phyloP scores from a whole-genome alignment of 2,329 filamentous ascomycete genomes.

The Cadophora sp. region DNA sequence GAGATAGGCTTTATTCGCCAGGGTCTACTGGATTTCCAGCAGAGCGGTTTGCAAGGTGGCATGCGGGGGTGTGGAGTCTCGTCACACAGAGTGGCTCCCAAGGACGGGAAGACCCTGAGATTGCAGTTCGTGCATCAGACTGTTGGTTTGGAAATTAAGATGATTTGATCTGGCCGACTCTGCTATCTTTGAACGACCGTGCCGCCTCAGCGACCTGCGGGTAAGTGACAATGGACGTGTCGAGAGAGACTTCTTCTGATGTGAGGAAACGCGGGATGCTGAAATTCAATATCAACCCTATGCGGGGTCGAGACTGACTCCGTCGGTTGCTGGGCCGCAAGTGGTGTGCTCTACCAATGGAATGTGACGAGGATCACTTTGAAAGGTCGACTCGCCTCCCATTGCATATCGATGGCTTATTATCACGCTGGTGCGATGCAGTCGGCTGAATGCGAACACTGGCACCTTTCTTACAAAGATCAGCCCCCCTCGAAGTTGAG shows the following conservation, averaged over 20 bases:
- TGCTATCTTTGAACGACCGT: not conserved
- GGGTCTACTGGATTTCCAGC: constrained; percentile 11
- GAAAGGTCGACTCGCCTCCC: not conserved
- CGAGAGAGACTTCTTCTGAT: not conserved
- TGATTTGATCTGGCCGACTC: not conserved
- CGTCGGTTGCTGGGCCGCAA: not conserved
- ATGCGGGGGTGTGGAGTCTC: constrained; percentile 2
- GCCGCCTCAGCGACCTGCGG: not conserved
- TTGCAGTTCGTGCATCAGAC: not conserved
- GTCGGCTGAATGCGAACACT: not conserved
- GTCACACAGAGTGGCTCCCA: not conserved
- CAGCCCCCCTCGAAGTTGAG: not conserved
- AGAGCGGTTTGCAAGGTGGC: not conserved
- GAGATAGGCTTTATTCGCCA: constrained; percentile 6
- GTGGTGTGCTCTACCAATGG: not conserved
- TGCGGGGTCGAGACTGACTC: not conserved
- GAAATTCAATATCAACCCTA: not conserved
- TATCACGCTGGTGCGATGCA: not conserved
- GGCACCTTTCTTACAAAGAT: not conserved
- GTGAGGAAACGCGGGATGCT: not conserved
- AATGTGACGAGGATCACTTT: not conserved
- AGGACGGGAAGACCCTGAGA: not conserved
- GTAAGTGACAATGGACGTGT: not conserved
- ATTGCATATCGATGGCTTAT: not conserved
- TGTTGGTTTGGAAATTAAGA: not conserved